phyloP scores from a whole-genome alignment of 139 green algal genomes.

The Zygnema cylindricum region DNA sequence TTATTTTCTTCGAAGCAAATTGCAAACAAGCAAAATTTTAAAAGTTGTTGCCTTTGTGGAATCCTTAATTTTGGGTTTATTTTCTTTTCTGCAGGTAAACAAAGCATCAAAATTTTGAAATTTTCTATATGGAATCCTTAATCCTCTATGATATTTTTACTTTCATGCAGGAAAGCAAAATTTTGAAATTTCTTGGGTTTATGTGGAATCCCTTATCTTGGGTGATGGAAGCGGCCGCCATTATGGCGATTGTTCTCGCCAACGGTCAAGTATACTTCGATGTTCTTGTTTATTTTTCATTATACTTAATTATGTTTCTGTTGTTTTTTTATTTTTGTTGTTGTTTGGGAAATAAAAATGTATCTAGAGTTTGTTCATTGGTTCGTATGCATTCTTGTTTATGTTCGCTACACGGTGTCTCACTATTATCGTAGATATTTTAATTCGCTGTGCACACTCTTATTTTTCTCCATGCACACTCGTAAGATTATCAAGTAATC shows the following conservation, averaged over 20 bases:
- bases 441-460: too few relatives aligned
- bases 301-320: too few relatives aligned
- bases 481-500: too few relatives aligned
- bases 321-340: too few relatives aligned
- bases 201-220: constrained; percentile 71
- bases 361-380: too few relatives aligned
- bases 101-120: not conserved
- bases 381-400: too few relatives aligned
- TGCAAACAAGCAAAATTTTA: constrained; percentile 69
- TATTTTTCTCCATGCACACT: too few relatives aligned
- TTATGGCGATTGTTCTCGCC: constrained; percentile 79
- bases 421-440: too few relatives aligned
- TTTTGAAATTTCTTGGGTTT: constrained; percentile 73
- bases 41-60: constrained; percentile 78
- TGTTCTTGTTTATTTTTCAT: not conserved
- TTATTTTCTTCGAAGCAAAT: too few relatives aligned
- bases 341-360: too few relatives aligned
- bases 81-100: not conserved
- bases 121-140: not conserved
- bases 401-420: too few relatives aligned
- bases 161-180: constrained; percentile 65
- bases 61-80: not conserved
- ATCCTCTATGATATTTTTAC: constrained; percentile 4
- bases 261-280: constrained; percentile 23
- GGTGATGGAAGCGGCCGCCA: constrained; percentile 82